Evolutionary conservation across 2,329 filamentous ascomycete genomes (phyloP), one percentile per base, ranked within the genome.

Genomic region (Ilyonectria destructans): DNA sequence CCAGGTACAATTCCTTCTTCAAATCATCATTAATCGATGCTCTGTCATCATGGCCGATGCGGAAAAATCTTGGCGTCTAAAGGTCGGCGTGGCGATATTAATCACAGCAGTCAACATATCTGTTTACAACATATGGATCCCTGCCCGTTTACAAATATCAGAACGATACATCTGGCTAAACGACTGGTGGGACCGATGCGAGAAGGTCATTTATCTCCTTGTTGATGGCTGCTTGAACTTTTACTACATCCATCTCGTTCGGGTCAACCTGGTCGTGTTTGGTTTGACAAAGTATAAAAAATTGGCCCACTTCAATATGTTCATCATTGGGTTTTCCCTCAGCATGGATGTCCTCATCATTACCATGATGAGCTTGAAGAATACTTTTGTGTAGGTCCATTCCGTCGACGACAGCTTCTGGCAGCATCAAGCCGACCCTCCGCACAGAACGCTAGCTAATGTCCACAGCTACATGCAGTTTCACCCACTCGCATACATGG

Each of bases 401-500:
- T 0, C 10, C 26, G n/a, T 8, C 45, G 8, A 12, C 48, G 15
- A 6, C 48, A 29, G 48, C 48, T 29, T 29, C 31, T 33, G 8
- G 9, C 31, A 33, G 31, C 31, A 4, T 12, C 31, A 33, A 33
- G 6, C 9, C 8, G 12, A 33, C 9, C 31, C 8, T 33, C 31
- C 31, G 2, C 12, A 33, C 12, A 33, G 51, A 29, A 2, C 17
- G 2, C 29, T 6, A n/a, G 23, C 58, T 65, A 17, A 66, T 23
- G 2, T 9, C 15, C 6, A 2, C 9, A 75, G 75, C 35, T 77
- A 86, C 69, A 82, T 86, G 67, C 85, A 86, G 71, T 86, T 88
- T 71, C 85, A 87, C 62, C 85, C 86, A 0, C 77, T 87, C 4
- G 85, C 85, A 13, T 88, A 87, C 70, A 81, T 84, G n/a, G 84